phyloP scores from a whole-genome alignment of 176 grass and related monocot genomes.

The Phoenix dactylifera region DNA sequence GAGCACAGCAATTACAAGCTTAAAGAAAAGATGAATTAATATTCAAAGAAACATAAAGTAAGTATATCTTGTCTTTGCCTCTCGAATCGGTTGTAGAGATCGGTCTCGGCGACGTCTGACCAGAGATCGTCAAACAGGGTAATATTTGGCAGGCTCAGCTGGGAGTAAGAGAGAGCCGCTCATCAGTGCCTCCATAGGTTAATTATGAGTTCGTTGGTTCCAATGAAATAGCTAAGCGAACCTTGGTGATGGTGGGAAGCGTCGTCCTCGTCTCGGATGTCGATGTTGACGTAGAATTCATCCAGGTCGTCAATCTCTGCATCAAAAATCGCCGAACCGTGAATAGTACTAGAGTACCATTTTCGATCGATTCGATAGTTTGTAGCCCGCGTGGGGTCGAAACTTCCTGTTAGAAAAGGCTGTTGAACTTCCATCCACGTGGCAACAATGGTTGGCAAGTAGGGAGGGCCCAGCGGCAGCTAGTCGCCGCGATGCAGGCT shows the following conservation, averaged over 20 bases:
- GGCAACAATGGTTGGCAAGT: too few relatives aligned
- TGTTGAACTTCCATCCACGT: too few relatives aligned
- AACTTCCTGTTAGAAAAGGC: too few relatives aligned
- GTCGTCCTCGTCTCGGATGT: constrained; percentile 47
- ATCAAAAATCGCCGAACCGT: neutral
- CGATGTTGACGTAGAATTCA: constrained; percentile 68
- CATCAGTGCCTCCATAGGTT: too few relatives aligned
- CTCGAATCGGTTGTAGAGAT: constrained; percentile 69
- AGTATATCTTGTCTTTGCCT: constrained; percentile 30
- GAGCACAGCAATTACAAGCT: neutral
- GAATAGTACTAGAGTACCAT: too few relatives aligned
- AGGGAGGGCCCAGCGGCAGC: too few relatives aligned
- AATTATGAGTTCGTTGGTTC: too few relatives aligned
- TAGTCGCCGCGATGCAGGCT: too few relatives aligned
- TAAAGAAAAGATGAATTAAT: too few relatives aligned
- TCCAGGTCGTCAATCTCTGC: constrained; percentile 79
- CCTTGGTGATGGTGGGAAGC: constrained; percentile 59
- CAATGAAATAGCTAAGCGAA: neutral
- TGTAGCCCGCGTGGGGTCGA: too few relatives aligned
- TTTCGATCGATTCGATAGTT: too few relatives aligned
- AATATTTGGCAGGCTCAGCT: constrained; percentile 67
- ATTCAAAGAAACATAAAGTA: constrained; percentile 3
- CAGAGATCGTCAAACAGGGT: constrained; percentile 55
- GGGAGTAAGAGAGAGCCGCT: constrained; percentile 3
- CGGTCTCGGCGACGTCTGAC: constrained; percentile 37